Conservation (phyloP, 2,329 filamentous ascomycete species). For the Trichoderma polysporum region DNA sequence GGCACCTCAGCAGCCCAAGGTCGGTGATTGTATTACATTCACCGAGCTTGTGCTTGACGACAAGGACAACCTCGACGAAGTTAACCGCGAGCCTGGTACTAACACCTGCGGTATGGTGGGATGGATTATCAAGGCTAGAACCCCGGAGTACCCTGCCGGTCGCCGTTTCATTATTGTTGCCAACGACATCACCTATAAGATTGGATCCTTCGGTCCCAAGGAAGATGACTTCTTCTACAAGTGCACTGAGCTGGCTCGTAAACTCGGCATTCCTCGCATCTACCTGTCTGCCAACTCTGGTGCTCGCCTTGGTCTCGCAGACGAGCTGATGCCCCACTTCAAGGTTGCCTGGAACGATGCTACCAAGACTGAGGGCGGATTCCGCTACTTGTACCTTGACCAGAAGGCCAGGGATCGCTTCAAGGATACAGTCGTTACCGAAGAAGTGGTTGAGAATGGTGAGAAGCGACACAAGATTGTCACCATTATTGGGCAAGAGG, state of each 20-base stretch:
- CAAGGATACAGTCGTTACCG: constrained; percentile 72
- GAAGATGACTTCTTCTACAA: constrained; percentile 99
- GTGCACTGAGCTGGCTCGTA: constrained; percentile 93
- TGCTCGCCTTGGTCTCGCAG: constrained; percentile 93
- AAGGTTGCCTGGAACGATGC: constrained; percentile 94
- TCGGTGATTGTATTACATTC: constrained; percentile 90
- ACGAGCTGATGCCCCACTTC: constrained; percentile 96
- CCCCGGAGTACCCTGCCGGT: constrained; percentile 90
- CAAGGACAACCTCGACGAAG: constrained; percentile 85
- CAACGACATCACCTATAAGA: constrained; percentile 99
- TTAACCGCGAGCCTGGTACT: constrained; percentile 90
- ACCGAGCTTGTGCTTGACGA: constrained; percentile 95
- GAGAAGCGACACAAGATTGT: constrained; percentile 93
- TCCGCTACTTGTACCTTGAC: constrained; percentile 95
- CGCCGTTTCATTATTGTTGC: constrained; percentile 93
- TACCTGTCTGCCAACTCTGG: constrained; percentile 99
- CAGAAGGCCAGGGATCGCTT: constrained; percentile 84
- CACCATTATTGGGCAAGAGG: constrained; percentile 88
- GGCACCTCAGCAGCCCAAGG: constrained; percentile 75
- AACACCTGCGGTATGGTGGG: constrained; percentile 98
- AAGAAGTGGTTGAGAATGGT: constrained; percentile 79
- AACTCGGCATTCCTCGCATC: constrained; percentile 91
- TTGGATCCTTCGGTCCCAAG: constrained; percentile 92
- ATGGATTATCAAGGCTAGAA: constrained; percentile 92
- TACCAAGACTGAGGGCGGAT: constrained; percentile 77